phyloP scores from a whole-genome alignment of 2,329 filamentous ascomycete genomes.

The Pseudogymnoascus sp. region DNA sequence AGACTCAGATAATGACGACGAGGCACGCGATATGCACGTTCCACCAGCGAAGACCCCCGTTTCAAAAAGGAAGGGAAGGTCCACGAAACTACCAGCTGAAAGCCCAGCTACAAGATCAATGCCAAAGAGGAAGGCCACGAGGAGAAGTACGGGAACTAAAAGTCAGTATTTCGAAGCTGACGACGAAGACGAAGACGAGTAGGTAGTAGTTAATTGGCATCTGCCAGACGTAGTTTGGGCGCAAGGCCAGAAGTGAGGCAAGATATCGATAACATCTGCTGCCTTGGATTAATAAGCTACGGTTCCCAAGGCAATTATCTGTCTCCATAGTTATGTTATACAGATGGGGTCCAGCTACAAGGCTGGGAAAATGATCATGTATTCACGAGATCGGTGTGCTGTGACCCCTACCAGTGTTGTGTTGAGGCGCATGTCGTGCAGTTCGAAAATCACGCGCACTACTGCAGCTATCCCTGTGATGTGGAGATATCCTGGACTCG shows the following conservation, averaged over 20 bases:
- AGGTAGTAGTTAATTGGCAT: not conserved
- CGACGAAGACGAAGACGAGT: conserved; percentile 9
- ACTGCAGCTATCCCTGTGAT: not conserved
- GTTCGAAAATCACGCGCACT: conserved; percentile 1
- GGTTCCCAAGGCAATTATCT: not conserved
- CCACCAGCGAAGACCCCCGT: not conserved
- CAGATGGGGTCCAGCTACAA: not conserved
- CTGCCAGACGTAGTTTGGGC: not conserved
- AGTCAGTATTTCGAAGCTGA: conserved; percentile 14
- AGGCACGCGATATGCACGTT: not conserved
- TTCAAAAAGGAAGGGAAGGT: not conserved
- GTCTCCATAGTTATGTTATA: not conserved
- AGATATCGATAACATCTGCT: not conserved
- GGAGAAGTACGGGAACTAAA: conserved; percentile 12
- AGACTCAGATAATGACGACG: not conserved
- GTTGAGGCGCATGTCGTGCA: not conserved
- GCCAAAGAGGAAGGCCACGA: conserved; percentile 10
- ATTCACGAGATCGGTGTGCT: not conserved
- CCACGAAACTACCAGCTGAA: not conserved
- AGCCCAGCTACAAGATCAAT: conserved; percentile 5
- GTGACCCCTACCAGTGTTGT: not conserved
- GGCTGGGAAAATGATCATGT: not conserved
- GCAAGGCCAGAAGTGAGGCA: not conserved
- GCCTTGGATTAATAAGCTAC: not conserved
- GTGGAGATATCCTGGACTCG: conserved; percentile 4